Conservation (phyloP, 306 rosid species). For the Acacia acuminata region DNA sequence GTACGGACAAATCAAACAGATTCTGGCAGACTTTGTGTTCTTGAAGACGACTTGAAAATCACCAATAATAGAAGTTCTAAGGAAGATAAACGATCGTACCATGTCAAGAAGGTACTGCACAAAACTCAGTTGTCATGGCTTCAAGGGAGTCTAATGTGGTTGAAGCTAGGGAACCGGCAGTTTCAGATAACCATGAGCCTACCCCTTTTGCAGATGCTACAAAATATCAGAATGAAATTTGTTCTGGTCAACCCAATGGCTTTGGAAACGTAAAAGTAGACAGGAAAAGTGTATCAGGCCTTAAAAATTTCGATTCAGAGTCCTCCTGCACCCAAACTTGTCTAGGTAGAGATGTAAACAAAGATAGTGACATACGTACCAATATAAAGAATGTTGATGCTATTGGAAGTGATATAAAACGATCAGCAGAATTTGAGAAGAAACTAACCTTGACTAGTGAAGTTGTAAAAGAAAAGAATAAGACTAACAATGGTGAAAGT, state of each 20-base stretch:
- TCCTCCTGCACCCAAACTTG: constrained; percentile 59
- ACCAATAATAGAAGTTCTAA: constrained; percentile 36
- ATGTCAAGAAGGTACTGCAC: constrained; percentile 39
- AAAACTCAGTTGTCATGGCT: constrained; percentile 39
- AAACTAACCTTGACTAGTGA: constrained; percentile 31
- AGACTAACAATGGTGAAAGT: constrained; percentile 30
- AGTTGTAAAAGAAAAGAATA: constrained; percentile 44
- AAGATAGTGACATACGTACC: constrained; percentile 56
- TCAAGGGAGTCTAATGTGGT: constrained; percentile 43
- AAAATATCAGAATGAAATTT: constrained; percentile 44
- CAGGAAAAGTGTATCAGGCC: constrained; percentile 48
- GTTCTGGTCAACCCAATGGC: constrained; percentile 55
- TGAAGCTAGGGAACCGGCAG: constrained; percentile 42
- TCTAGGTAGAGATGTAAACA: constrained; percentile 74
- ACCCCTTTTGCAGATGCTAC: constrained; percentile 39
- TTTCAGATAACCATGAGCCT: constrained; percentile 40
- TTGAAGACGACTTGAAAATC: constrained; percentile 45
- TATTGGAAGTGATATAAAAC: constrained; percentile 43
- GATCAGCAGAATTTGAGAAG: constrained; percentile 47
- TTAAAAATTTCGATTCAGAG: constrained; percentile 56
- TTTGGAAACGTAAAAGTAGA: constrained; percentile 46
- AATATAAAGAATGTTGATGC: constrained; percentile 47
- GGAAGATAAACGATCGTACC: constrained; percentile 44
- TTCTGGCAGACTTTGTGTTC: constrained; percentile 33
- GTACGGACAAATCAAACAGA: constrained; percentile 32